These are phyloP conservation scores for Plenodomus lindquistii DNA, from an alignment of 2,329 filamentous ascomycete species.

Conservation along the genomic window DNA sequence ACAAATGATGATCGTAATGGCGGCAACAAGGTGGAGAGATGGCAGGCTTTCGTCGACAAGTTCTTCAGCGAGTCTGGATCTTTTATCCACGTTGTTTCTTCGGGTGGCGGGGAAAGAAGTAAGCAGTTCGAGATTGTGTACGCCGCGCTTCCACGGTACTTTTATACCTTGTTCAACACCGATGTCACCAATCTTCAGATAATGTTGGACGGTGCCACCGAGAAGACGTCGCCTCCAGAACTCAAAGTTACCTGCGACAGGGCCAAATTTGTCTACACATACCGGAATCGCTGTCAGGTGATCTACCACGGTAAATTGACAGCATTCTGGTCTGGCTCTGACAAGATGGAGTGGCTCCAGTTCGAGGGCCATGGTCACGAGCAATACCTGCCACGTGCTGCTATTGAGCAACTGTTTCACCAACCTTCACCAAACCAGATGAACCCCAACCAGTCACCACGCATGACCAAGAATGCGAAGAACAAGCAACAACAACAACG, in stretches of 20 bases:
- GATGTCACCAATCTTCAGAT: slow-evolving; percentile 83
- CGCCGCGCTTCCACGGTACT: slow-evolving; percentile 83
- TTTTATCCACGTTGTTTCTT: slow-evolving; percentile 71
- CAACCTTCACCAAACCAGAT: slow-evolving; percentile 51
- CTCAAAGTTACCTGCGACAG: slow-evolving; percentile 76
- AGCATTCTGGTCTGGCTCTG: slow-evolving; percentile 75
- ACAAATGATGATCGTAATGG: slow-evolving; percentile 40
- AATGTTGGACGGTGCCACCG: slow-evolving; percentile 71
- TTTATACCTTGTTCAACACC: slow-evolving; percentile 84
- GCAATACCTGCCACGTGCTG: slow-evolving; percentile 77
- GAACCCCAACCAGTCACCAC: slow-evolving; percentile 61
- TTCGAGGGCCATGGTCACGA: slow-evolving; percentile 77
- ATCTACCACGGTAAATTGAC: slow-evolving; percentile 76
- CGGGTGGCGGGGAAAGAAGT: slow-evolving; percentile 59
- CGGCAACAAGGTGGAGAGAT: slow-evolving; percentile 70
- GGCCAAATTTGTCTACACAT: slow-evolving; percentile 87
- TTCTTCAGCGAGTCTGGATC: slow-evolving; percentile 82
- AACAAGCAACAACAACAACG: slow-evolving; percentile 47
- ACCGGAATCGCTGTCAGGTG: slow-evolving; percentile 78
- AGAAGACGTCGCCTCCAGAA: slow-evolving; percentile 63
- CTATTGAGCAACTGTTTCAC: slow-evolving; percentile 52
- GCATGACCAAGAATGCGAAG: slow-evolving; percentile 60
- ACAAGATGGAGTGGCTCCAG: slow-evolving; percentile 83
- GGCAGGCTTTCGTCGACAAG: slow-evolving; percentile 75
- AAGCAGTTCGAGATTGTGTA: slow-evolving; percentile 88